Base-by-base conservation (phyloP, 2,329 filamentous ascomycete species). In the Alternaria hordeiaustralica region DNA sequence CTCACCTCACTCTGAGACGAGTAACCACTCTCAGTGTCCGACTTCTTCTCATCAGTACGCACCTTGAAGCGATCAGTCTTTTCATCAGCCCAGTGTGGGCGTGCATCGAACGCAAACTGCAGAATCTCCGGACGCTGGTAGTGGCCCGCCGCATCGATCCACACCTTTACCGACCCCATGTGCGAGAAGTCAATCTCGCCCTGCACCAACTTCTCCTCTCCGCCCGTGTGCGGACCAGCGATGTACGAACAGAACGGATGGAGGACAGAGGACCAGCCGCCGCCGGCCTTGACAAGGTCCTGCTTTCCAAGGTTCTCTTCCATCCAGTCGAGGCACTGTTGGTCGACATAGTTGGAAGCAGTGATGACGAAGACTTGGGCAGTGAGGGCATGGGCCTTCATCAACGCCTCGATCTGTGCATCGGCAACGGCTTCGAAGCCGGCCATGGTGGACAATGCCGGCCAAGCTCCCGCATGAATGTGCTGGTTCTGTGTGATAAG, bases 381-480 rank as follows among this genome's bases (percentile, higher is more conserved):
- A 1, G 81, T 83, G 23, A 84, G 61, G 3, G 83, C 82, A 62
- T 84, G 82, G 6, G 74, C 71, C 71, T 83, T 84, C 82, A 83
- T 84, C 36, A 84, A 65, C 6, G 80, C 82, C 72, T 84, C 82
- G 56, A 84, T 84, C 69, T 84, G 81, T n/a, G 73, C 73, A 63
- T 82, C 77, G 2, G 81, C 82, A 6, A 79, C 77, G 0, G 64
- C 69, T 60, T 83, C 81, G 46, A 84, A 83, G 0, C 82, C 81
- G 0, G 69, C 67, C 76, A 78, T 75, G 8, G 72, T 76, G 0
- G 73, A 75, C n/a, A 76, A 64, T 63, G 58, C 84, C 73, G 59
- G 80, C 75, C 78, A 85, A 70, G 60, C 74, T 36, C 75, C 75
- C 3, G 75, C 73, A 60, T 78, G 73, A 75, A 82, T 77, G 33